A percentile compares a stretch with the other conserved stretches of the same genome.
phyloP scores from a whole-genome alignment of 83 land plant genomes.

The Thuja plicata region DNA sequence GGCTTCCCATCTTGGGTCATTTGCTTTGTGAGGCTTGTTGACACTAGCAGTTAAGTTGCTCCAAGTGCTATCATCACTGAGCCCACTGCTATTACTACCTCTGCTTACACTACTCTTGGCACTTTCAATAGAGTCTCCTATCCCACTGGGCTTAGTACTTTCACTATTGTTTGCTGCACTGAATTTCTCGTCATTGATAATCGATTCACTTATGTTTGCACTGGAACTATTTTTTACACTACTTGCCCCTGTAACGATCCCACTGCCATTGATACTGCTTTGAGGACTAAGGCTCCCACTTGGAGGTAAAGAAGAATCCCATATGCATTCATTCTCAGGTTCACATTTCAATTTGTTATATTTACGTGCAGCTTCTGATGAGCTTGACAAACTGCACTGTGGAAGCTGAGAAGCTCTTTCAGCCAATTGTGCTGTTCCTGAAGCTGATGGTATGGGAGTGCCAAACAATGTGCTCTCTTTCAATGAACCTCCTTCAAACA shows the following conservation, averaged over 20 bases:
- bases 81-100: constrained; percentile 84
- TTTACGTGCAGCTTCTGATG: constrained; percentile 13
- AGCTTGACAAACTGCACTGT: constrained; percentile 4
- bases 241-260: constrained; percentile 60
- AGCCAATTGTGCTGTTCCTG: constrained; percentile 5
- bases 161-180: constrained; percentile 48
- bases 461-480: constrained; percentile 5
- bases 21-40: constrained; percentile 92
- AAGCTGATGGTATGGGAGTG: constrained; percentile 1
- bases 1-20: constrained; percentile 92
- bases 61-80: constrained; percentile 90
- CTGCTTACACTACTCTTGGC: constrained; percentile 79
- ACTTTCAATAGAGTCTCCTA: constrained; percentile 66
- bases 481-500: constrained; percentile 10
- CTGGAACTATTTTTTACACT: constrained; percentile 53
- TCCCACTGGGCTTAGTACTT: constrained; percentile 48
- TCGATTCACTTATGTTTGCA: constrained; percentile 44
- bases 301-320: constrained; percentile 75
- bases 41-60: constrained; percentile 76
- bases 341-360: constrained; percentile 4
- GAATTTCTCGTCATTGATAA: constrained; percentile 52
- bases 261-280: constrained; percentile 63
- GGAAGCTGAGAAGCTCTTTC: constrained; percentile 3
- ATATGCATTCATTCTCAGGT: constrained; percentile 45
- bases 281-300: constrained; percentile 50